Percentiles rank a stretch among this genome's conserved stretches.
phyloP scores from a whole-genome alignment of 805 yeast genomes.

The Kazachstania africana region DNA sequence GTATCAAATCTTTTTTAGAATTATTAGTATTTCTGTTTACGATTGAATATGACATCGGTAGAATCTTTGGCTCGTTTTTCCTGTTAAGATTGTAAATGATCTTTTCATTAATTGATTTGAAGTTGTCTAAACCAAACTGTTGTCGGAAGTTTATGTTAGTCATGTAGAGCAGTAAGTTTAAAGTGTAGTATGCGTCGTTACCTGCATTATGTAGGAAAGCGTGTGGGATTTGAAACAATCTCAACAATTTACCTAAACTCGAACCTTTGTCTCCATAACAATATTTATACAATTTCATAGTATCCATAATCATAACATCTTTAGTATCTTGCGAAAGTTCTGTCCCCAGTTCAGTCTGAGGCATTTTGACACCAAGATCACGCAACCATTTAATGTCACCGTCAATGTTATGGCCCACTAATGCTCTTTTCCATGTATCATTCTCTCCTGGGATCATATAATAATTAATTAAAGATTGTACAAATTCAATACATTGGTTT shows the following conservation, averaged over 20 bases:
- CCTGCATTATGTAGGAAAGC: constrained; percentile 59
- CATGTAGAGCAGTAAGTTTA: constrained; percentile 37
- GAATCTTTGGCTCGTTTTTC: constrained; percentile 14
- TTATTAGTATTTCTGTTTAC: constrained; percentile 3
- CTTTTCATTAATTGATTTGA: constrained; percentile 7
- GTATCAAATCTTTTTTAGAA: constrained; percentile 12
- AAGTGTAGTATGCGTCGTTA: constrained; percentile 56
- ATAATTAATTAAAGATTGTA: constrained; percentile 34
- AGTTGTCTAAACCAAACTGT: constrained; percentile 17
- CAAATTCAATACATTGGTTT: constrained; percentile 27
- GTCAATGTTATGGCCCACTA: constrained; percentile 49
- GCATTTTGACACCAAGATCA: constrained; percentile 36
- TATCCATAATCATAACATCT: constrained; percentile 31
- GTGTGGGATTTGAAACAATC: constrained; percentile 41
- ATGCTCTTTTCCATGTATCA: constrained; percentile 20
- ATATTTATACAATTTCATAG: constrained; percentile 32
- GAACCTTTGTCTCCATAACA: constrained; percentile 33
- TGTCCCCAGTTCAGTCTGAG: too few relatives aligned
- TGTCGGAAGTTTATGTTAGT: constrained; percentile 32
- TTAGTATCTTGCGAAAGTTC: constrained; percentile 5
- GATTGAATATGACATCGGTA: constrained; percentile 20
- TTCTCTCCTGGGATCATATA: constrained; percentile 28
- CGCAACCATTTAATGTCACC: constrained; percentile 46
- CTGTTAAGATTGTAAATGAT: constrained; percentile 13
- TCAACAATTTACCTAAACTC: constrained; percentile 35